These are phyloP conservation scores for Russula ochroleuca DNA, from an alignment of 768 basidiomycete genomes.

Conservation along the genomic window DNA sequence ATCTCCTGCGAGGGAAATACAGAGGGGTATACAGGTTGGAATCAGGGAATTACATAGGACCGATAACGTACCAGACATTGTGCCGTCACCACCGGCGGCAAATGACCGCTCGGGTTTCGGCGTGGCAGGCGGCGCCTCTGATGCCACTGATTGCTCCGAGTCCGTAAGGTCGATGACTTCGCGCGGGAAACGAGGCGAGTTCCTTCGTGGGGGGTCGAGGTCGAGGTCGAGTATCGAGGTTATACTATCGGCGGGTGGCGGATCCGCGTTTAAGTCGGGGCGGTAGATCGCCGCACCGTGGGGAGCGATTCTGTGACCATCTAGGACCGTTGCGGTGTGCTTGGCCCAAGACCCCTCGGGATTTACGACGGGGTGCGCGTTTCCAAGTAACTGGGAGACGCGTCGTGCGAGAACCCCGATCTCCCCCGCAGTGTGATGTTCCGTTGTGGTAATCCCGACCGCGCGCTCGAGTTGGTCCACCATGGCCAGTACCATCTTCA, in stretches of 20 bases:
- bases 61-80: conserved; percentile 15
- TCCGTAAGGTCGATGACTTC: conserved; percentile 40
- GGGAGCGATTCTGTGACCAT: conserved; percentile 20
- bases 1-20: conserved; percentile 4
- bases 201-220: conserved; percentile 23
- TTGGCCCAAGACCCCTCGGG: conserved; percentile 13
- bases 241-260: conserved; percentile 16
- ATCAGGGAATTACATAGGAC: background rate
- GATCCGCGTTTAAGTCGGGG: conserved; percentile 13
- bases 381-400: conserved; percentile 22
- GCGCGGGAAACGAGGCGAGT: conserved; percentile 10
- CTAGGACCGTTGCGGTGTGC: conserved; percentile 15
- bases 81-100: conserved; percentile 34
- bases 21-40: background rate
- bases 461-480: conserved; percentile 21
- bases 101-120: conserved; percentile 40
- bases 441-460: conserved; percentile 15
- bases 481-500: conserved; percentile 19
- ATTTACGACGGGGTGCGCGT: conserved; percentile 8
- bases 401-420: conserved; percentile 24
- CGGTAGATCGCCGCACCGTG: conserved; percentile 19
- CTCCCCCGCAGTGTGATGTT: background rate
- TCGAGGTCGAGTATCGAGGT: conserved; percentile 30
- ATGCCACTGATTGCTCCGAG: conserved; percentile 43
- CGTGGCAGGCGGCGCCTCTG: conserved; percentile 46